Base-by-base conservation (phyloP, 2,329 filamentous ascomycete species). In the Aureobasidium sp. region DNA sequence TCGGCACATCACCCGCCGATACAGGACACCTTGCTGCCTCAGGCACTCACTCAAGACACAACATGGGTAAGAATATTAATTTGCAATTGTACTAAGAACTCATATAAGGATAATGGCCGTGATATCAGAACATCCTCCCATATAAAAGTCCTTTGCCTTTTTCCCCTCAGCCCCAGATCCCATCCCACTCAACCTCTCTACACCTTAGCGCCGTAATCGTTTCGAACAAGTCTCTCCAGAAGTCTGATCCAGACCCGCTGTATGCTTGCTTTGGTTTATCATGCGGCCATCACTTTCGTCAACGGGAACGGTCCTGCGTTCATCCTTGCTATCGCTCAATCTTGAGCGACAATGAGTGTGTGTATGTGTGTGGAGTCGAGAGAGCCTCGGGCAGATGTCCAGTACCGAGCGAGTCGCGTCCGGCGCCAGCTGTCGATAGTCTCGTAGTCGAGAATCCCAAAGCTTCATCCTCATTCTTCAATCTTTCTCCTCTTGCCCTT, bases 401-500 rank as follows among this genome's bases (percentile, higher is more conserved):
- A 3, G 27, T 27, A 25, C 21, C 21, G 21, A 21, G 21, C 21
- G 21, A 39, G 13, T 27, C 30, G n/a, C 29, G 21, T 52, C 34
- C 21, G 13, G 21, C 21, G 29, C 32, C 49, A 39, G 21, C 15
- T 5, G 21, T 52, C 5, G 34, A 29, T 16, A 29, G 21, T 16
- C 6, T 39, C 29, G 49, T 27, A 8, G 41, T 30, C 13, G 41
- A 16, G 8, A 41, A 10, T 27, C 7, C 36, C 9, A 30, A 6
- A 3, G 6, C 8, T 3, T n/a, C 50, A 21, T 30, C 2, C 16
- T 62, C 44, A 62, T 34, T 63, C 62, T 21, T 63, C 81, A 63
- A 85, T 75, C 79, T 90, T 95, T 78, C 92, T 87, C 77, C 91
- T 86, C 83, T 97, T 97, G 66, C 92, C 92, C 74, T 92, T 92